Conservation (phyloP, 1,284 basidiomycete species). For the Tremellales sp. region DNA sequence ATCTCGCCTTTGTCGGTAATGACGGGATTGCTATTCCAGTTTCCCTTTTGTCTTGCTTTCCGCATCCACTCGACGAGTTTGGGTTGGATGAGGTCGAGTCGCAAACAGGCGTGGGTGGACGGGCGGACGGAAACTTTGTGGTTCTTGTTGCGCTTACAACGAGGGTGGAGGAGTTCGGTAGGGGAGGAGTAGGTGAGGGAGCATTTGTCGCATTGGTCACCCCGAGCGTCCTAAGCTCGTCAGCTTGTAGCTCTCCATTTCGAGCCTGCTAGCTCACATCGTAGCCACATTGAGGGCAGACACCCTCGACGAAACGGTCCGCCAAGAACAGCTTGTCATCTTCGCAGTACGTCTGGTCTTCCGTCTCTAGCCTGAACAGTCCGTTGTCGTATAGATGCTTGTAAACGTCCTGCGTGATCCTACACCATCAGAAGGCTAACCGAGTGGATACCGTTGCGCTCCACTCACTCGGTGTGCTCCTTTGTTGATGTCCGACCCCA, state of each 20-base stretch:
- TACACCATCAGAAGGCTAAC: constrained; percentile 41
- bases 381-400: constrained; percentile 72
- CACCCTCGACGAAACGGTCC: constrained; percentile 92
- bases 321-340: constrained; percentile 88
- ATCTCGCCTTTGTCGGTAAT: constrained; percentile 82
- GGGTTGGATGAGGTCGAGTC: constrained; percentile 78
- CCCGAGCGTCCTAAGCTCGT: constrained; percentile 84
- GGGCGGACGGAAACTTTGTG: constrained; percentile 71
- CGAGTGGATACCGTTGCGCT: constrained; percentile 2
- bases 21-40: constrained; percentile 90
- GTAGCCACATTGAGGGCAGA: constrained; percentile 82
- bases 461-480: constrained; percentile 82
- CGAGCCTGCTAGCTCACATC: constrained; percentile 54
- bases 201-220: constrained; percentile 97
- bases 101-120: constrained; percentile 93
- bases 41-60: constrained; percentile 69
- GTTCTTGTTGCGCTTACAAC: constrained; percentile 79
- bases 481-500: constrained; percentile 94
- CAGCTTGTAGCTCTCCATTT: neutral
- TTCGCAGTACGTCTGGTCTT: constrained; percentile 90
- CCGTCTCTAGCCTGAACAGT: constrained; percentile 72
- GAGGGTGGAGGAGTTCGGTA: constrained; percentile 89
- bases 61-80: constrained; percentile 85
- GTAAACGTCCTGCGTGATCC: constrained; percentile 86
- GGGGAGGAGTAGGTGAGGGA: constrained; percentile 83